phyloP scores from a whole-genome alignment of 2,329 filamentous ascomycete species.

The Colletotrichum spinosum region DNA sequence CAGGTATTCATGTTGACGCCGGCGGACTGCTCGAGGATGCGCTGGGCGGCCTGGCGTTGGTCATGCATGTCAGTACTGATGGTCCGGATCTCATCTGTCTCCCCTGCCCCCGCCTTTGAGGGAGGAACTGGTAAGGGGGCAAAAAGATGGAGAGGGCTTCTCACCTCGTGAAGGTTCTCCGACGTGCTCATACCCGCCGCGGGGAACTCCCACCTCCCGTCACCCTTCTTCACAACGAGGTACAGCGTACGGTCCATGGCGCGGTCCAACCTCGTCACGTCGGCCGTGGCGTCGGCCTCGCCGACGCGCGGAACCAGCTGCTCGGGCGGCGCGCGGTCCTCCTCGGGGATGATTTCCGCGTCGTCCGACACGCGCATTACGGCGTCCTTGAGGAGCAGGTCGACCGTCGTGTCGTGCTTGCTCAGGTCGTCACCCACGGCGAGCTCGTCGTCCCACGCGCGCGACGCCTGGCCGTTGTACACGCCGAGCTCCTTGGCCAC shows the following conservation, averaged over 20 bases:
- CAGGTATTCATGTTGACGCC: slow-evolving; percentile 99
- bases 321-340: slow-evolving; percentile 75
- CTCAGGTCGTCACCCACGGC: slow-evolving; percentile 78
- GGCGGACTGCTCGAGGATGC: slow-evolving; percentile 80
- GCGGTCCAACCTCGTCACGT: slow-evolving; percentile 83
- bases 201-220: slow-evolving; percentile 82
- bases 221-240: slow-evolving; percentile 81
- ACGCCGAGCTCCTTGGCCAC: slow-evolving; percentile 86
- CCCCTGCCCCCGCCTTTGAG: not conserved
- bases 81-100: not conserved
- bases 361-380: slow-evolving; percentile 72
- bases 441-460: slow-evolving; percentile 93
- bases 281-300: slow-evolving; percentile 81
- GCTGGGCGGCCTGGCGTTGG: slow-evolving; percentile 77
- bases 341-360: slow-evolving; percentile 67
- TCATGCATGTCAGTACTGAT: not conserved
- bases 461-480: slow-evolving; percentile 77
- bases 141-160: slow-evolving; percentile 46
- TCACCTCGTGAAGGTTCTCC: slow-evolving; percentile 86
- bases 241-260: slow-evolving; percentile 87
- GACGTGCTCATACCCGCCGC: slow-evolving; percentile 73
- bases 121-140: not conserved
- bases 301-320: slow-evolving; percentile 77
- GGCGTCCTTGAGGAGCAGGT: slow-evolving; percentile 80
- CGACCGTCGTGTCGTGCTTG: slow-evolving; percentile 72